Evolutionary conservation across 345 rosid species (phyloP).

Genomic region (Linum tenue): DNA sequence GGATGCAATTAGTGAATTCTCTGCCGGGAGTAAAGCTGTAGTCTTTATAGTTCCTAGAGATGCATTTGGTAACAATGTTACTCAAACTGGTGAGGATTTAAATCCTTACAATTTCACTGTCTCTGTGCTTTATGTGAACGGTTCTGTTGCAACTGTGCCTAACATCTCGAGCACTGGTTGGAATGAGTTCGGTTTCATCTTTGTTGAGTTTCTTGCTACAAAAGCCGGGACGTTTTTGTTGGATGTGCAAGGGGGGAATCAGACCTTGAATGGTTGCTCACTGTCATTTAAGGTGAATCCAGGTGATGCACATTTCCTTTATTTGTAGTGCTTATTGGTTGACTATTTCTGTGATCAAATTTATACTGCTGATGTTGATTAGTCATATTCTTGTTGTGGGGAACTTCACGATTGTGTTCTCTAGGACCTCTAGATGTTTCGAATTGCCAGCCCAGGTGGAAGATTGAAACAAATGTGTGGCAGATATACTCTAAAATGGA

Average conservation of each 20-base stretch:
- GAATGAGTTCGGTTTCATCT: conserved; percentile 47
- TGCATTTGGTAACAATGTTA: conserved; percentile 76
- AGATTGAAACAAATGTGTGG: conserved; percentile 53
- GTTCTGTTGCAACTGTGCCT: conserved; percentile 32
- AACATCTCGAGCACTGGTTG: conserved; percentile 36
- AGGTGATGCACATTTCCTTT: conserved; percentile 35
- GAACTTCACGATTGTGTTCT: conserved; percentile 10
- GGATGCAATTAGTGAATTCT: conserved; percentile 50
- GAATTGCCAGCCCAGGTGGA: conserved; percentile 55
- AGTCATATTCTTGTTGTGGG: not conserved
- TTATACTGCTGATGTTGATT: not conserved
- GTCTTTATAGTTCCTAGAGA: conserved; percentile 61
- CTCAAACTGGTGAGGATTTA: conserved; percentile 33
- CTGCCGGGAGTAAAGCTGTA: conserved; percentile 48
- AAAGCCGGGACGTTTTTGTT: conserved; percentile 51
- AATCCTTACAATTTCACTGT: conserved; percentile 37
- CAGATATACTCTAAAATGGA: conserved; percentile 84
- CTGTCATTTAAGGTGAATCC: conserved; percentile 60
- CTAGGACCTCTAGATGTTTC: conserved; percentile 64
- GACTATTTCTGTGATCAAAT: not conserved
- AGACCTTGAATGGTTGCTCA: conserved; percentile 54
- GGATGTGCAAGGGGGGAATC: conserved; percentile 45
- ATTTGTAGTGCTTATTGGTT: not conserved
- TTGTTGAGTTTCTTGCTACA: conserved; percentile 41
- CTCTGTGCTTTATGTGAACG: conserved; percentile 35